Evolutionary conservation across 257 asterid species (phyloP).

Genomic region (Haberlea rhodopensis): DNA sequence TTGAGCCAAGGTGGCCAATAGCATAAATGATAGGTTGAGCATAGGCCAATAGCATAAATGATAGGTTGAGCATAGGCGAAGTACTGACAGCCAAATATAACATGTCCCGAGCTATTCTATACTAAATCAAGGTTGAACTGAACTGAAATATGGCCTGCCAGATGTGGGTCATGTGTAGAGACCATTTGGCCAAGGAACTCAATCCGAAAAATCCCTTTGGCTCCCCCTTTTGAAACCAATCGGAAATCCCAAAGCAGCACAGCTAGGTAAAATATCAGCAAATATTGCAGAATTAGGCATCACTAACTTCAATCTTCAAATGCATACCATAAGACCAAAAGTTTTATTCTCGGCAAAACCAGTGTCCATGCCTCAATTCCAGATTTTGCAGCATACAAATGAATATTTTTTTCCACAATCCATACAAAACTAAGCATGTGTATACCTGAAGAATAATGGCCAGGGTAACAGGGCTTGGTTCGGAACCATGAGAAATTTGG

Average conservation of each 20-base stretch:
- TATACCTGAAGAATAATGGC: conserved; percentile 69
- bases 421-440: conserved; percentile 41
- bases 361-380: no score
- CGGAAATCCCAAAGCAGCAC: conserved; percentile 41
- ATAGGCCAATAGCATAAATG: no score
- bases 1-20: no score
- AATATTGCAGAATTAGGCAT: conserved; percentile 71
- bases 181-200: no score
- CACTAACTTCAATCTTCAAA: conserved; percentile 38
- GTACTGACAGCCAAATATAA: no score
- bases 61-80: no score
- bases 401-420: conserved; percentile 57
- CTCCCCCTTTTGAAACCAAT: conserved; percentile 40
- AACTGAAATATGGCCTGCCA: no score
- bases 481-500: conserved; percentile 34
- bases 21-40: no score
- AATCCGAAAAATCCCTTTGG: conserved; percentile 64
- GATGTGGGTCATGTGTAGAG: no score
- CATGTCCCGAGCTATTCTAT: no score
- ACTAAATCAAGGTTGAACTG: no score
- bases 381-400: conserved; percentile 73
- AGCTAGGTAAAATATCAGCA: conserved; percentile 53
- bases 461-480: conserved; percentile 55
- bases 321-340: conserved; percentile 43
- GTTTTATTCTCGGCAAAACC: conserved; percentile 69